Base-by-base conservation (phyloP, 345 rosid genomes). In the Psidium guajava region DNA sequence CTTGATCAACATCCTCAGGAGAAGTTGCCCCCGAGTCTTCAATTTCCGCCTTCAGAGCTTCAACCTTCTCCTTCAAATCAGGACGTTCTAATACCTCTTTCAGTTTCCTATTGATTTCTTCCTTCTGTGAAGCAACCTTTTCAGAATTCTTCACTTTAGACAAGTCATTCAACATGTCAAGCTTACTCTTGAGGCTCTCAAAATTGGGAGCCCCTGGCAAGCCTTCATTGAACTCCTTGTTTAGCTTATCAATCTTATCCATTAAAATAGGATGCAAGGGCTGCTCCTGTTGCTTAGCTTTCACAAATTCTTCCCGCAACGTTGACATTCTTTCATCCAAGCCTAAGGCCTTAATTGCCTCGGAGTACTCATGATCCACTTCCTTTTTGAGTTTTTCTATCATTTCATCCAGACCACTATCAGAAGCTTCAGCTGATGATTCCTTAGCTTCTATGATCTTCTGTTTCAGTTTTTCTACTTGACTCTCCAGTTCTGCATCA, bases 111-210 rank as follows among this genome's bases (percentile, higher is more conserved):
- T 92, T 87, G 82, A 96, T 86, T 86, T 94, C 95, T 84, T 87
- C 89, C 88, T 91, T 90, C 86, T 91, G 84, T 49, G 54, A 58
- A 84, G 85, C 83, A 83, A 85, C 91, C 85, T 89, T 89, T 50
- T 83, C 86, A 87, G 88, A 89, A 85, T 88, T 87, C 91, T 94
- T 90, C 88, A 93, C 93, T 90, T 88, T 90, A 59, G 94, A 85
- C 69, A 95, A 88, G 89, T 94, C 97, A 87, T 89, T 90, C 89
- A 95, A 91, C 97, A 91, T 92, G 89, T 92, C 92, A 82, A 93
- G 88, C 93, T 95, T 97, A 82, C 91, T 88, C 87, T 90, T 91
- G 85, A 97, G 90, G 90, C 86, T 93, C 28, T 88, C 86, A 86
- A 90, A 92, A 85, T 95, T 95, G 83, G 98, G 94, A 7, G 98